phyloP scores from a whole-genome alignment of 2,329 filamentous ascomycete genomes.

The Hymenoscyphus scutula region DNA sequence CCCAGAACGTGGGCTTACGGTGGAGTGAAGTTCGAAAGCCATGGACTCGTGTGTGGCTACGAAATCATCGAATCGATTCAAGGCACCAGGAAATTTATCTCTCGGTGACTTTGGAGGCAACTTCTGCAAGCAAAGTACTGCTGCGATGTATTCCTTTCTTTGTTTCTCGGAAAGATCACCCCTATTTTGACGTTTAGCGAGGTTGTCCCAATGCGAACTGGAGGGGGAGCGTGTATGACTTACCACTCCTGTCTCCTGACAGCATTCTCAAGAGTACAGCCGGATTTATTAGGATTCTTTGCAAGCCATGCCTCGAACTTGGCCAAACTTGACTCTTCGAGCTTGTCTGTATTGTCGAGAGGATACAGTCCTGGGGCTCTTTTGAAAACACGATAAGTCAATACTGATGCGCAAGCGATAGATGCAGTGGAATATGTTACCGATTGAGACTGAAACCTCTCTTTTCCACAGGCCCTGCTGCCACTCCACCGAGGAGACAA shows the following conservation, averaged over 20 bases:
- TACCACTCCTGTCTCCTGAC: slow-evolving; percentile 44
- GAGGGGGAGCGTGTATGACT: background rate
- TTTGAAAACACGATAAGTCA: background rate
- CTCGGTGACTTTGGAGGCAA: slow-evolving; percentile 34
- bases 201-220: background rate
- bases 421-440: too few species aligned
- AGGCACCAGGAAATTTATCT: slow-evolving; percentile 35
- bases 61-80: slow-evolving; percentile 40
- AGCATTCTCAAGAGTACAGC: slow-evolving; percentile 29
- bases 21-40: slow-evolving; percentile 27
- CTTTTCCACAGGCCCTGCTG: too few species aligned
- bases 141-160: slow-evolving; percentile 34
- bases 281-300: slow-evolving; percentile 11
- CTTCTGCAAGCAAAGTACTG: slow-evolving; percentile 26
- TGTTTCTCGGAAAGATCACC: slow-evolving; percentile 19
- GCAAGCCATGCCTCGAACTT: slow-evolving; percentile 12
- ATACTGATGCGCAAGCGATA: background rate
- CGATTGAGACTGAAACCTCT: too few species aligned
- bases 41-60: slow-evolving; percentile 39
- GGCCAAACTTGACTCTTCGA: slow-evolving; percentile 12
- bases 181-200: slow-evolving; percentile 14
- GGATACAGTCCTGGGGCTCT: slow-evolving; percentile 11
- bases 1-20: slow-evolving; percentile 9
- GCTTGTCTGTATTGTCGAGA: slow-evolving; percentile 13
- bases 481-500: too few species aligned